Base-by-base conservation (phyloP, 148 eudicot genomes). In the Polygonum maritimum region DNA sequence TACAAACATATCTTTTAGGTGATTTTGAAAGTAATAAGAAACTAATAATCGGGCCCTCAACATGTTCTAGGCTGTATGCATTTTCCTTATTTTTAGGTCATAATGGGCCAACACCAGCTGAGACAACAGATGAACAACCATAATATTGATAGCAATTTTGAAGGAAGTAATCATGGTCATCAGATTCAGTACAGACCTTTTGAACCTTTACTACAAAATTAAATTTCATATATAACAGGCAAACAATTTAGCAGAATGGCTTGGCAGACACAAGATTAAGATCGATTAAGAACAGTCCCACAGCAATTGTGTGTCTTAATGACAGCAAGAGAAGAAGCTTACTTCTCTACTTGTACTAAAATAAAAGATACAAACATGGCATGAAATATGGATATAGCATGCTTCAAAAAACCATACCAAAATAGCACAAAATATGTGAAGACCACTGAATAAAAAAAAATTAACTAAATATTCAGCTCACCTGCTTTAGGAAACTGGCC, bases 401-500 rank as follows among this genome's bases (percentile, higher is more conserved):
- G 33, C 36, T 60, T 60, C 67, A 22, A 31, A 60, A 41, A 18
- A 35, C 16, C 11, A 18, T 71, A 9, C 51, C 15, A 41, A 36
- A 2, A 8, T 36, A 69, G 26, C 40, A 40, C 14, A 21, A 21
- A 41, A 72, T 41, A 1, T 19, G 75, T 72, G 12, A 21, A 72
- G 45, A n/a, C 14, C 22, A 60, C 22, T 58, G 78, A 41, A 12
- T 18, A 45, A 48, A 19, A 14, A 14, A 2, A 14, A 6, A 74
- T 18, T 35, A 16, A 54, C 16, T 38, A 67, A 22, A 19, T 72
- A 48, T 72, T 74, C 65, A 48, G 44, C 73, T 14, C 82, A 96
- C 99, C 99, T 96, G 90, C 86, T 92, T 92, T 71, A 96, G 85
- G 82, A 92, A 96, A 73, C 87, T 84, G 45, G 97, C 95, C 51